These are phyloP conservation scores for Fusarium sp. DNA, from an alignment of 2,329 filamentous ascomycete species.

Conservation along the genomic window DNA sequence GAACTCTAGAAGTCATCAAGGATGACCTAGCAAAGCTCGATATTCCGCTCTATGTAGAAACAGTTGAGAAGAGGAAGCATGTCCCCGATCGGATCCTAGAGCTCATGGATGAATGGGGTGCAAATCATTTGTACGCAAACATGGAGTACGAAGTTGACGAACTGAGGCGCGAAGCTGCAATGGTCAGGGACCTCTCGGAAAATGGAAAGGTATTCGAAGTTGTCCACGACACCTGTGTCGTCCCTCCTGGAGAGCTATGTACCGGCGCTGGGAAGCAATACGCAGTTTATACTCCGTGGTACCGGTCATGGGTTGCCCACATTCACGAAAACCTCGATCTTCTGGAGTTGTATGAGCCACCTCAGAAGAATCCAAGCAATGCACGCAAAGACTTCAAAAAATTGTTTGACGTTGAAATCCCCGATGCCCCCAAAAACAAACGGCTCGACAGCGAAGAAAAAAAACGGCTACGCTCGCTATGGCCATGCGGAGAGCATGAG, in stretches of 20 bases:
- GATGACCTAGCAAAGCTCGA: slow-evolving; percentile 76
- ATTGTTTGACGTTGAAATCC: slow-evolving; percentile 73
- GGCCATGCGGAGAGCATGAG: slow-evolving; percentile 82
- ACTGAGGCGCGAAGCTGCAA: slow-evolving; percentile 77
- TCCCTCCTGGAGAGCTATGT: slow-evolving; percentile 76
- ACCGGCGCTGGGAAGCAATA: slow-evolving; percentile 83
- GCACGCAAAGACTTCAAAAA: slow-evolving; percentile 61
- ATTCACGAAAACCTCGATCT: slow-evolving; percentile 77
- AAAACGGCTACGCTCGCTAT: slow-evolving; percentile 69
- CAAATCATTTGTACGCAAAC: slow-evolving; percentile 82
- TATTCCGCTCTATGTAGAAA: slow-evolving; percentile 84
- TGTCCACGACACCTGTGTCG: slow-evolving; percentile 85
- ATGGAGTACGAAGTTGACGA: slow-evolving; percentile 95
- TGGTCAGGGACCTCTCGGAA: slow-evolving; percentile 72
- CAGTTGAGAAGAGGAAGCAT: slow-evolving; percentile 72
- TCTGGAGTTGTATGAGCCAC: slow-evolving; percentile 70
- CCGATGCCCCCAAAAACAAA: slow-evolving; percentile 74
- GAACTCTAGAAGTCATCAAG: slow-evolving; percentile 75
- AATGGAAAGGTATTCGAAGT: slow-evolving; percentile 77
- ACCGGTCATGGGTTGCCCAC: slow-evolving; percentile 78
- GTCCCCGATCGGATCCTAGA: slow-evolving; percentile 73
- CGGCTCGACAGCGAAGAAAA: slow-evolving; percentile 69
- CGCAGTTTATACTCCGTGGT: slow-evolving; percentile 88
- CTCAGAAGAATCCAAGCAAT: slow-evolving; percentile 52
- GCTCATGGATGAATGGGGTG: slow-evolving; percentile 78